Conservation (phyloP, 805 yeast genomes). For the Clavispora carvajalis region DNA sequence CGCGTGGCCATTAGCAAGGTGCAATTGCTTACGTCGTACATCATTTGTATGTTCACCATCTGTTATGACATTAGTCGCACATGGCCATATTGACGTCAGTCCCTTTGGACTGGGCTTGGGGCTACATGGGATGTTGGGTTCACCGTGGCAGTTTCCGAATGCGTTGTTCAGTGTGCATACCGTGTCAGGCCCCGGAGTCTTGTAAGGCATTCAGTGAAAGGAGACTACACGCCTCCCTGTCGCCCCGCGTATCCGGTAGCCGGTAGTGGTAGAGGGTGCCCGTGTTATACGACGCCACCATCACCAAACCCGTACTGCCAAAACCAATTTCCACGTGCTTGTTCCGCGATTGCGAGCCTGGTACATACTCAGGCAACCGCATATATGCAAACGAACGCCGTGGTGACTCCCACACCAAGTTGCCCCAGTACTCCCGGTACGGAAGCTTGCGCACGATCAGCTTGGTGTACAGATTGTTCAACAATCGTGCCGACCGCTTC, state of each 20-base stretch:
- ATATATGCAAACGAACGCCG: constrained; percentile 38
- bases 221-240: constrained; percentile 28
- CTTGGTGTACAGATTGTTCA: constrained; percentile 34
- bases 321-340: constrained; percentile 36
- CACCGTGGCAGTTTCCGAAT: too few species aligned
- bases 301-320: constrained; percentile 22
- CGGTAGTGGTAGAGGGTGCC: constrained; percentile 37
- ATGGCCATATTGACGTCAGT: too few species aligned
- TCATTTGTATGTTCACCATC: too few species aligned
- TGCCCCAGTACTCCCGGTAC: constrained; percentile 36
- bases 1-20: too few species aligned
- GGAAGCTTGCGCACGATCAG: constrained; percentile 35
- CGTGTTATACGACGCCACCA: constrained; percentile 34
- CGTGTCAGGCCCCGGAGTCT: neutral
- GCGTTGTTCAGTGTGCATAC: too few species aligned
- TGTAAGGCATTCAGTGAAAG: constrained; percentile 21
- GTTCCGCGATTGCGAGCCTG: constrained; percentile 6
- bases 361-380: constrained; percentile 29
- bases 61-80: too few species aligned
- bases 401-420: constrained; percentile 40
- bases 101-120: too few species aligned
- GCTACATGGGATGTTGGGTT: too few species aligned
- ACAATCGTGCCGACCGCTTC: constrained; percentile 22
- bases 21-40: too few species aligned
- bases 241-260: constrained; percentile 21